These are phyloP conservation scores for Apiospora aurea DNA, from an alignment of 2,329 filamentous ascomycete species.

Conservation along the genomic window DNA sequence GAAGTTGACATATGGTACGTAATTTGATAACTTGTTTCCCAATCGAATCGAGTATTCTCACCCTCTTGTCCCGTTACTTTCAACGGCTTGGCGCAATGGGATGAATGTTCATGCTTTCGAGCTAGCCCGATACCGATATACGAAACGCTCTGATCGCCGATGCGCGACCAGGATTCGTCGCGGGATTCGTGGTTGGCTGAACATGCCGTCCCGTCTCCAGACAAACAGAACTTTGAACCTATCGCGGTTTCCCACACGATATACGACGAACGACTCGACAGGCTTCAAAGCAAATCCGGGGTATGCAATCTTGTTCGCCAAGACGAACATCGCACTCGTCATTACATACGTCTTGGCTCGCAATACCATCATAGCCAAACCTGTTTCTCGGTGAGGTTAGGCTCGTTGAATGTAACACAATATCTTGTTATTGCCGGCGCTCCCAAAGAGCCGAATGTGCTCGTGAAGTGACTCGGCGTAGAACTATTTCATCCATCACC, in stretches of 20 bases:
- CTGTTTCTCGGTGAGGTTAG: not conserved
- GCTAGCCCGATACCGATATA: not conserved
- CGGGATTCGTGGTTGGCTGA: not conserved
- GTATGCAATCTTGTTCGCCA: not conserved
- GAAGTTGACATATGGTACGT: not conserved
- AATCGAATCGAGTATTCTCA: not conserved
- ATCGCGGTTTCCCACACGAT: not conserved
- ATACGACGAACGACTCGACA: not conserved
- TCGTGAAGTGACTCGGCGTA: not conserved
- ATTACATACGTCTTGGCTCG: constrained; percentile 20
- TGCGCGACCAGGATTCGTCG: not conserved
- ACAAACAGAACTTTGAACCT: not conserved
- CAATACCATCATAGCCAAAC: not conserved
- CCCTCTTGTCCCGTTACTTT: too few relatives aligned
- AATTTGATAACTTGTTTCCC: not conserved
- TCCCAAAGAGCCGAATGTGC: not conserved
- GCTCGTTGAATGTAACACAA: not conserved
- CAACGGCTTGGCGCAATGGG: not conserved
- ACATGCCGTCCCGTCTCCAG: not conserved
- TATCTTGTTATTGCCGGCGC: not conserved
- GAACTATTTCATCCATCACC: not conserved
- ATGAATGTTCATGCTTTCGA: not conserved
- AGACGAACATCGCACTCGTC: not conserved
- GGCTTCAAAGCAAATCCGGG: not conserved
- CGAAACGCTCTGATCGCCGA: not conserved